Base-by-base conservation (phyloP, 2,329 filamentous ascomycete genomes). In the Aspergillus sp. region DNA sequence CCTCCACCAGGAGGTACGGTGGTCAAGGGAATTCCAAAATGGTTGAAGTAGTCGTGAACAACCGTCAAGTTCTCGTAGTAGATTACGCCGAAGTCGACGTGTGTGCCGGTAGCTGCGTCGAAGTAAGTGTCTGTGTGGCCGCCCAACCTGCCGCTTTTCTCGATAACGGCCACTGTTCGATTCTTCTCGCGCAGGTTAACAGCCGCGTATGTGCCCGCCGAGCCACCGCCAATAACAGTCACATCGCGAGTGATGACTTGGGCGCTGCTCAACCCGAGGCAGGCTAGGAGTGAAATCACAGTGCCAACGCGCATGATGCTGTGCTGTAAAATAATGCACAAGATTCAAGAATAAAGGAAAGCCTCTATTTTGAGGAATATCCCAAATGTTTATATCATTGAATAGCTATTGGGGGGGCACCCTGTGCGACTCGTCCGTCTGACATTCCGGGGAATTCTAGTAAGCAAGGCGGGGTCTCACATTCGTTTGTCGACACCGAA, bases 51-150 rank as follows among this genome's bases (percentile, higher is more conserved):
- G 4, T 59, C 37, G 2, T 37, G 43, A 3, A 50, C 48, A 10
- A 56, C 51, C 4, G 52, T 44, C 5, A 49, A 56, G 42, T 63
- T 54, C 38, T 55, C 51, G 39, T 53, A 64, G 12, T 51, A 49
- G n/a, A 54, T 46, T 3, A 66, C 62, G 7, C 65, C 63, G 37
- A 59, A 60, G 45, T 65, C 61, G n/a, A 66, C 49, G 7, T 53
- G 47, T 1, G 45, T 39, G 4, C 46, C 48, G 4, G 51, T 60
- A 1, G 7, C 23, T 3, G 55, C 56, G 39, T 63, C 56, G 10
- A 46, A 49, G 43, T 58, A 61, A 5, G 63, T 63, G 15, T 57
- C 49, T 1, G 56, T 58, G 39, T 63, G 58, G 2, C 64, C 61
- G 2, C 64, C 63, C 4, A 68, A 50, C 10, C 47, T 37, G 22